Percentiles rank a stretch among this genome's conserved stretches.
These are phyloP conservation scores for Fusarium cyanostomum DNA, from an alignment of 2,329 filamentous ascomycete genomes.

Conservation along the genomic window DNA sequence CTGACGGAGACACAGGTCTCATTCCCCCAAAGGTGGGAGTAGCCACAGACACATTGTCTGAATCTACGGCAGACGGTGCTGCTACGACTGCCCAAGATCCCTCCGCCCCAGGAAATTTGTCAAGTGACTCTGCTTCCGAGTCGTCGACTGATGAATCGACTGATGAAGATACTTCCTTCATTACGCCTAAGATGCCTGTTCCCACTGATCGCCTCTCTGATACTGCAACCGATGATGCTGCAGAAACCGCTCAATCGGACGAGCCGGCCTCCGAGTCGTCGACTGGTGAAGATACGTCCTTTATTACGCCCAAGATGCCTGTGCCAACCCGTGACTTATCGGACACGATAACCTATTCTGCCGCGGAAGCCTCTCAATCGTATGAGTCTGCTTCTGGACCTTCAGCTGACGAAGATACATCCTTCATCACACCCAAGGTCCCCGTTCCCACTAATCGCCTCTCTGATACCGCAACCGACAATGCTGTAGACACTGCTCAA, in stretches of 20 bases:
- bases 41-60: background rate
- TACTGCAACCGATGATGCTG: background rate
- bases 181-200: background rate
- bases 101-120: background rate
- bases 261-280: background rate
- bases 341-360: background rate
- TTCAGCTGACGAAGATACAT: rapidly evolving
- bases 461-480: too few relatives aligned
- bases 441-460: too few relatives aligned
- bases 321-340: background rate
- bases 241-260: background rate
- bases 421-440: too few relatives aligned
- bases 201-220: background rate
- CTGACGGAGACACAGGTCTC: background rate
- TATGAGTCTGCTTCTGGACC: background rate
- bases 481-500: background rate
- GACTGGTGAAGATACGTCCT: background rate
- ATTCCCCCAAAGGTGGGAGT: background rate
- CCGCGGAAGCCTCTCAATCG: too few relatives aligned
- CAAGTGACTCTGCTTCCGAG: background rate
- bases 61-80: background rate
- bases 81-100: background rate
- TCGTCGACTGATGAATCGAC: background rate
- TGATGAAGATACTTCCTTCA: background rate
- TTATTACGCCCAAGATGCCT: background rate